phyloP scores from a whole-genome alignment of 2,329 filamentous ascomycete genomes.

The Xylariaceae sp. region DNA sequence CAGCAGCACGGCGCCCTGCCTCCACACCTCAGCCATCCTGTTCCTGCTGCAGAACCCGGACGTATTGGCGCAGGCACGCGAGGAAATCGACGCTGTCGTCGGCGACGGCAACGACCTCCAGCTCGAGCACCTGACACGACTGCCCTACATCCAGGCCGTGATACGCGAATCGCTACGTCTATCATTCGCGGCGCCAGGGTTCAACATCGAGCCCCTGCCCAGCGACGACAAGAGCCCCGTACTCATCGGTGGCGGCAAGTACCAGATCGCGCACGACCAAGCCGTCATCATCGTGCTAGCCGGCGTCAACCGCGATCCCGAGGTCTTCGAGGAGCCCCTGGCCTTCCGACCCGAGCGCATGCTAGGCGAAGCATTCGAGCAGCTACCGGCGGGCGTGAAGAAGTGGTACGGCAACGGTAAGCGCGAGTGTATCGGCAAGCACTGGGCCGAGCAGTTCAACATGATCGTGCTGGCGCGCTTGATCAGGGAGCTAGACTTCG shows the following conservation, averaged over 20 bases:
- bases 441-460: constrained; percentile 44
- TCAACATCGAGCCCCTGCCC: constrained; percentile 49
- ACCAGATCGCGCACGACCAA: constrained; percentile 45
- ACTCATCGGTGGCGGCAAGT: constrained; percentile 43
- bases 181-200: constrained; percentile 47
- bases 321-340: constrained; percentile 43
- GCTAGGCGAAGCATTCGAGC: constrained; percentile 41
- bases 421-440: constrained; percentile 46
- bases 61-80: constrained; percentile 43
- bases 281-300: constrained; percentile 45
- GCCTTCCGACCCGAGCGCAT: constrained; percentile 45
- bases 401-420: constrained; percentile 50
- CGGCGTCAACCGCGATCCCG: constrained; percentile 45
- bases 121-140: constrained; percentile 43
- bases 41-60: constrained; percentile 47
- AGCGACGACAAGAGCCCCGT: constrained; percentile 38
- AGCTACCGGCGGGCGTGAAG: constrained; percentile 41
- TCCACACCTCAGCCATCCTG: constrained; percentile 42
- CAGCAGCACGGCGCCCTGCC: constrained; percentile 44
- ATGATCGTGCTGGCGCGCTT: constrained; percentile 39
- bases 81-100: constrained; percentile 49
- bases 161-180: constrained; percentile 51
- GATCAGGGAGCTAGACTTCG: constrained; percentile 42
- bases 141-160: constrained; percentile 50
- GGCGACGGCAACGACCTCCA: constrained; percentile 40